Conservation (phyloP, 345 rosid genomes). For the Ceriops zippeliana region DNA sequence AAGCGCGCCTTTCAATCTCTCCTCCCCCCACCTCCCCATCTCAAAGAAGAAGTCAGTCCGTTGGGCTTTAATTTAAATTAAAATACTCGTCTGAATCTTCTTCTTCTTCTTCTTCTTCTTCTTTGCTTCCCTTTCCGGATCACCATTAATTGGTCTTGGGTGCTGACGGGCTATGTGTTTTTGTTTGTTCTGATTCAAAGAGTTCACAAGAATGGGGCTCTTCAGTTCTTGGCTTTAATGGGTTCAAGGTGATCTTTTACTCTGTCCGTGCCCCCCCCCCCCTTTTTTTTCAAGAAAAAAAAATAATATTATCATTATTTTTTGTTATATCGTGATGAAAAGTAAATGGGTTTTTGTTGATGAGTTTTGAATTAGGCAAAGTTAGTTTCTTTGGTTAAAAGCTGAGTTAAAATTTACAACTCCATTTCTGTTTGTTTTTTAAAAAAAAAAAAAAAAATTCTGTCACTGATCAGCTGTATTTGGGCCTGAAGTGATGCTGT, state of each 20-base stretch:
- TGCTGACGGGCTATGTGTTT: too few species aligned
- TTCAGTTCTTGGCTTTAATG: constrained; percentile 25
- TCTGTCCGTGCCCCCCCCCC: too few species aligned
- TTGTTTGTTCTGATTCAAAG: not conserved
- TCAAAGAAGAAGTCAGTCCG: too few species aligned
- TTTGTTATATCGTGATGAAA: not conserved
- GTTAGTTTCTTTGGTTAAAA: not conserved
- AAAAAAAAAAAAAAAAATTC: too few species aligned
- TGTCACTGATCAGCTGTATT: not conserved
- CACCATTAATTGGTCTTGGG: too few species aligned
- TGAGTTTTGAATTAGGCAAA: not conserved
- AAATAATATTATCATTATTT: not conserved
- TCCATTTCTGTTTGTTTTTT: not conserved
- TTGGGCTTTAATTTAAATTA: too few species aligned
- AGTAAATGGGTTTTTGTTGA: not conserved
- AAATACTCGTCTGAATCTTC: too few species aligned
- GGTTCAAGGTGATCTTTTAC: constrained; percentile 31
- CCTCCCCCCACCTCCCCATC: too few species aligned
- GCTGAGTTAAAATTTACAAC: not conserved
- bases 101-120: too few species aligned
- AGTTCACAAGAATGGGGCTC: not conserved
- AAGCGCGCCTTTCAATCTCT: too few species aligned
- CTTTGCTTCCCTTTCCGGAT: too few species aligned
- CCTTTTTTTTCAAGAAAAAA: too few species aligned
- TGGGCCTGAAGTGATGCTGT: not conserved